Base-by-base conservation (phyloP, 1,284 basidiomycete species). In the Fomes fomentarius region DNA sequence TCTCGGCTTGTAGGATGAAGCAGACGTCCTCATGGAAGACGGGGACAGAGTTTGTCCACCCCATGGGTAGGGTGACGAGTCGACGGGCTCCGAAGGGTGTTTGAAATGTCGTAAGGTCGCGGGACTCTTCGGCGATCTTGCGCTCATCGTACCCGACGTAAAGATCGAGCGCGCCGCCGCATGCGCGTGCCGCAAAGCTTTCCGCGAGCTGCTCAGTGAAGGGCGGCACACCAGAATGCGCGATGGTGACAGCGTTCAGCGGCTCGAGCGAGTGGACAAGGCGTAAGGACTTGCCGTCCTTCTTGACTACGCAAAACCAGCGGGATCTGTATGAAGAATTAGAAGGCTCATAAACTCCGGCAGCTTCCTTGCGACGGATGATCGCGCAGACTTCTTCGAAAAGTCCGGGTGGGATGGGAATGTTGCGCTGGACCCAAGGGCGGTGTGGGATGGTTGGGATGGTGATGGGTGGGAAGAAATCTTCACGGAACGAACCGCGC, bases 291-390 rank as follows among this genome's bases (percentile, higher is more conserved):
- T 69, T 69, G 6, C 72, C 68, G 51, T 71, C 66, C 47, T 76
- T 77, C 63, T 77, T 76, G 9, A 70, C 37, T 0, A 76, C 70
- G 38, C 67, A 70, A 47, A 77, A 78, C 74, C 75, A 76, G 9
- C 66, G 52, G 0, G 71, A 75, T 0, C 70, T 55, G 51, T 77
- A 77, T 0, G 72, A 71, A 0, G 72, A 73, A 39, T 71, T 71
- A 1, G 69, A 73, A 0, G 64, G 68, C 45, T 77, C 67, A 51
- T 74, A 76, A 0, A 74, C 70, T 2, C 74, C 71, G 28, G 39
- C 57, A 38, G 0, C 60, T 4, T 74, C 65, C 46, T 76, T 75
- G 8, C 58, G 55, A 15, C 65, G 54, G 17, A 76, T 66, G 14
- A 74, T 54, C 12, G 56, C 50, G 45, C 67, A 68, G 21, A 76